Conservation (phyloP, 2,329 filamentous ascomycete genomes). For the Didymella lethalis region DNA sequence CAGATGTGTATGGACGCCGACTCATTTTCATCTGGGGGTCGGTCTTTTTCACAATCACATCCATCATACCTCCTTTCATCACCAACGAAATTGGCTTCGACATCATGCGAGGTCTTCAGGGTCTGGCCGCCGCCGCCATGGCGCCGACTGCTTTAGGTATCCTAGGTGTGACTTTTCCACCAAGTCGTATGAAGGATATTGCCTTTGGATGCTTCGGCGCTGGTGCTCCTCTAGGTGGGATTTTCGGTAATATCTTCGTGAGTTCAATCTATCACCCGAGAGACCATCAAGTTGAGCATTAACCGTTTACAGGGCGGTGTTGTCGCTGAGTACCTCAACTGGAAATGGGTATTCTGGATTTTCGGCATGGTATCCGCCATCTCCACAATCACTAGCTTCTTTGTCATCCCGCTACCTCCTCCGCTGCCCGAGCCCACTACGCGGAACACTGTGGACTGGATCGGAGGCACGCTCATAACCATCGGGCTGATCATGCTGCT, state of each 20-base stretch:
- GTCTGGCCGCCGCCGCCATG: conserved; percentile 72
- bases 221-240: conserved; percentile 69
- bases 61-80: conserved; percentile 69
- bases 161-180: conserved; percentile 71
- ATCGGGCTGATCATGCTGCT: conserved; percentile 68
- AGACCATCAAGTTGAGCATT: not conserved
- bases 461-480: conserved; percentile 70
- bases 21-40: conserved; percentile 71
- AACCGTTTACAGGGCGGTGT: conserved; percentile 59
- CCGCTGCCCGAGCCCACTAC: conserved; percentile 39
- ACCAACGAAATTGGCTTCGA: conserved; percentile 73
- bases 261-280: not conserved
- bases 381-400: conserved; percentile 64
- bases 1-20: conserved; percentile 72
- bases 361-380: conserved; percentile 66
- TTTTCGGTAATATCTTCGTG: conserved; percentile 69
- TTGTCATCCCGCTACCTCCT: conserved; percentile 66
- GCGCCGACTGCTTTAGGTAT: conserved; percentile 76
- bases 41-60: conserved; percentile 67
- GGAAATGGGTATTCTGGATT: conserved; percentile 58
- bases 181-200: conserved; percentile 74
- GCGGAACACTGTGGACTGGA: conserved; percentile 68
- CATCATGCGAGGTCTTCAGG: conserved; percentile 71
- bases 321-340: conserved; percentile 63
- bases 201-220: conserved; percentile 64